Conservation (phyloP, 2,329 filamentous ascomycete genomes). For the Fonsecaea multimorphosa region DNA sequence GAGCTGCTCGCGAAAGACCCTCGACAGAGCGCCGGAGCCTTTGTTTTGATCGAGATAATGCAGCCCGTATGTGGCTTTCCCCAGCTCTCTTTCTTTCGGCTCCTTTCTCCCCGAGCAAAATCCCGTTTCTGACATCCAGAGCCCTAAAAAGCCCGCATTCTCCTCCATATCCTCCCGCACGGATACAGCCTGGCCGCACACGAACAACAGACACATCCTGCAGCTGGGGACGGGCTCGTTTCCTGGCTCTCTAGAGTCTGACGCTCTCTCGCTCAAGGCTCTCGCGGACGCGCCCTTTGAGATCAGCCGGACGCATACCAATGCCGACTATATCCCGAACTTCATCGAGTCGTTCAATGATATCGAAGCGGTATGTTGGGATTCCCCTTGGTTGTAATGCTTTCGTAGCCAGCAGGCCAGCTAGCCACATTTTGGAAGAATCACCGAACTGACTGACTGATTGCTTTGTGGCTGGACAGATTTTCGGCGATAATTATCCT, state of each 20-base stretch:
- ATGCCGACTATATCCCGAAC: constrained; percentile 8
- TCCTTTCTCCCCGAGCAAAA: not conserved
- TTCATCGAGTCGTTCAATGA: constrained; percentile 11
- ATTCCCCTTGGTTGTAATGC: not conserved
- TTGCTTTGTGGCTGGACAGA: not conserved
- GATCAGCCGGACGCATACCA: not conserved
- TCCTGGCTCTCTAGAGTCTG: not conserved
- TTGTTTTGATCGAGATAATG: constrained; percentile 12
- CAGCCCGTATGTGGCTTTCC: constrained; percentile 2
- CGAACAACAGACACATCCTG: constrained; percentile 14
- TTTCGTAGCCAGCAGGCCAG: no score
- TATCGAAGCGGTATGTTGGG: constrained; percentile 10
- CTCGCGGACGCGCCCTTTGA: constrained; percentile 3
- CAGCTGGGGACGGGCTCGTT: constrained; percentile 8
- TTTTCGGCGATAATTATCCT: constrained; percentile 8
- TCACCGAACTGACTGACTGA: not conserved
- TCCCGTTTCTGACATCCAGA: no score
- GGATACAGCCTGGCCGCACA: constrained; percentile 9
- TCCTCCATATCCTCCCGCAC: constrained; percentile 4
- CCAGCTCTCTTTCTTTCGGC: not conserved
- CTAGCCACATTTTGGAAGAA: not conserved
- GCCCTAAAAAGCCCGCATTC: constrained; percentile 8
- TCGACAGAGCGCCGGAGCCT: constrained; percentile 8
- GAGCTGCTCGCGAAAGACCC: constrained; percentile 7
- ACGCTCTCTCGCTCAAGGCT: not conserved